phyloP scores from a whole-genome alignment of 1,139 yeast genomes.

The Taiozyma sp. region DNA sequence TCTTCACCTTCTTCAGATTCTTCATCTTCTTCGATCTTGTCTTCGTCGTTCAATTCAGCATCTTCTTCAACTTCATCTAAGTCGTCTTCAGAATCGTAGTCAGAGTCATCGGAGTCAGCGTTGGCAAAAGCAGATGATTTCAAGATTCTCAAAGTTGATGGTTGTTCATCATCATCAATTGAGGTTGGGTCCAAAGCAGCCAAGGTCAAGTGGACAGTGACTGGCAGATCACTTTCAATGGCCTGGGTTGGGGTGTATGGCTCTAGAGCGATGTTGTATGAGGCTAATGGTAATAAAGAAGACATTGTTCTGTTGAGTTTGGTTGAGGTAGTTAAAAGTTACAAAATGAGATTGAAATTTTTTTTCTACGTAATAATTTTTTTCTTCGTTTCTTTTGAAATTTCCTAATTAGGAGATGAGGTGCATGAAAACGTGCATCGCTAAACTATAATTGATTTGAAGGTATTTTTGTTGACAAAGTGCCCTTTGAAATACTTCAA shows the following conservation, averaged over 20 bases:
- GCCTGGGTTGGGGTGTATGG: slow-evolving; percentile 90
- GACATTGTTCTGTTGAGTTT: slow-evolving; percentile 40
- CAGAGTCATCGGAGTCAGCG: slow-evolving; percentile 47
- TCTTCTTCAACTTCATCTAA: slow-evolving; percentile 38
- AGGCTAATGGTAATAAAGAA: slow-evolving; percentile 72
- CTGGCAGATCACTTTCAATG: slow-evolving; percentile 79
- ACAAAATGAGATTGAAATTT: slow-evolving; percentile 4
- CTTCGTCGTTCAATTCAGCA: slow-evolving; percentile 50
- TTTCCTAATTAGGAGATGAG: slow-evolving; percentile 21
- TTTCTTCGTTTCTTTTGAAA: slow-evolving; percentile 21
- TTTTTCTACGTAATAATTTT: slow-evolving; percentile 1
- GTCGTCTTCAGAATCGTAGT: slow-evolving; percentile 42
- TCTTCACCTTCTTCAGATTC: slow-evolving; percentile 29
- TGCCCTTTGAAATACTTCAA: neutral
- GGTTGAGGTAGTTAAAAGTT: neutral
- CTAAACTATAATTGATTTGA: neutral
- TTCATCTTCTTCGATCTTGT: slow-evolving; percentile 30
- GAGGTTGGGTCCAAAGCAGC: slow-evolving; percentile 93
- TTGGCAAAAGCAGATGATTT: slow-evolving; percentile 53
- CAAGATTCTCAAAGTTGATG: slow-evolving; percentile 85
- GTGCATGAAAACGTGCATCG: slow-evolving; percentile 9
- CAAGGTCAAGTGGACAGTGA: slow-evolving; percentile 85
- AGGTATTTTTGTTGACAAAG: neutral
- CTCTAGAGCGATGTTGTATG: slow-evolving; percentile 76
- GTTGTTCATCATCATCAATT: slow-evolving; percentile 73